A percentile compares a stretch with the other conserved stretches of the same genome.
Conservation (phyloP, 352 stramenopile genomes). For the Halophytophthora batemanensis region DNA sequence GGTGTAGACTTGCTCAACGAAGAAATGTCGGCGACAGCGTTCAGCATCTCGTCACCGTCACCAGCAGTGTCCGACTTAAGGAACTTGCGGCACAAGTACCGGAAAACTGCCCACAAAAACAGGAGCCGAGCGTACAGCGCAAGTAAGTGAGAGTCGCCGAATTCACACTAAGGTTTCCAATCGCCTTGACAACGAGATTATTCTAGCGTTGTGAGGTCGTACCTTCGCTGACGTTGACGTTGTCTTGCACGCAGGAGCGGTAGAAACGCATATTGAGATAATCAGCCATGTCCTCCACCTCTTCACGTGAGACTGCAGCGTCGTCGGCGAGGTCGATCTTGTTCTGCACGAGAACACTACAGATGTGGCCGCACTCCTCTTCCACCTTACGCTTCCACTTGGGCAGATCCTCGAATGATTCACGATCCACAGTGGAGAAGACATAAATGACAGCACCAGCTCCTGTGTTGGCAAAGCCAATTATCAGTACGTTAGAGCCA, state of each 20-base stretch:
- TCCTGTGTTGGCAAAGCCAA: too few relatives aligned
- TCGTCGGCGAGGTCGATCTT: conserved; percentile 72
- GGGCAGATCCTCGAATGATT: conserved; percentile 65
- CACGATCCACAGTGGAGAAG: conserved; percentile 70
- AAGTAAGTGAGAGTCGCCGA: neutral
- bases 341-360: conserved; percentile 71
- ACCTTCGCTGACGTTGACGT: conserved; percentile 72
- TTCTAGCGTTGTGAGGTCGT: neutral
- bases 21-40: conserved; percentile 53
- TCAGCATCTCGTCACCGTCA: conserved; percentile 26
- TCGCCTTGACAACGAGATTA: too few relatives aligned
- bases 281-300: conserved; percentile 66
- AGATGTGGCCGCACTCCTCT: conserved; percentile 62
- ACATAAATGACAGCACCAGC: conserved; percentile 71
- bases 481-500: too few relatives aligned
- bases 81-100: conserved; percentile 50
- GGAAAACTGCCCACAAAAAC: conserved; percentile 40
- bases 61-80: conserved; percentile 32
- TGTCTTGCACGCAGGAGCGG: conserved; percentile 65
- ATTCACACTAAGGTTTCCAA: too few relatives aligned
- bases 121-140: neutral
- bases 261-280: conserved; percentile 55
- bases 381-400: conserved; percentile 74
- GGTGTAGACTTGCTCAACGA: conserved; percentile 38
- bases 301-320: conserved; percentile 49